Conservation (phyloP, 768 basidiomycete genomes). For the Lyophyllum decastes region DNA sequence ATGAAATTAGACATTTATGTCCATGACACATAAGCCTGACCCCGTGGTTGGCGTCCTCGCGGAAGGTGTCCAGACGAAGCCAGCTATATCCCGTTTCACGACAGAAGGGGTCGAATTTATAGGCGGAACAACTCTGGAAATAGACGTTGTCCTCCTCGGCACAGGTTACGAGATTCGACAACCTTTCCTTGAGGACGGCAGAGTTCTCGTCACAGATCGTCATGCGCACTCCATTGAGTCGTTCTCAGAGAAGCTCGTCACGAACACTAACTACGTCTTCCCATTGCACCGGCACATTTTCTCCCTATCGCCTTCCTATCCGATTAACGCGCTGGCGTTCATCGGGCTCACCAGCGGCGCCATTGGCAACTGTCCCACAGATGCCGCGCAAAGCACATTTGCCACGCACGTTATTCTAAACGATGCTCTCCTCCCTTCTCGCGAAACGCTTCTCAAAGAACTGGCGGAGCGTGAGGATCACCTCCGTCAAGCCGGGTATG, state of each 20-base stretch:
- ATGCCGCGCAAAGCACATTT: slow-evolving; percentile 52
- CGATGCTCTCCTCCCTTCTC: slow-evolving; percentile 38
- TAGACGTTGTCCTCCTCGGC: slow-evolving; percentile 50
- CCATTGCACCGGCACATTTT: slow-evolving; percentile 57
- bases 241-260: slow-evolving; percentile 32
- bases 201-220: slow-evolving; percentile 30
- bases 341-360: slow-evolving; percentile 47
- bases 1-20: slow-evolving; percentile 29
- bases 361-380: slow-evolving; percentile 48
- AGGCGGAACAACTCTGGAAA: slow-evolving; percentile 43
- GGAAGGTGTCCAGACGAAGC: slow-evolving; percentile 34
- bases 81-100: slow-evolving; percentile 52
- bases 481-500: slow-evolving; percentile 40
- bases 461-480: slow-evolving; percentile 42
- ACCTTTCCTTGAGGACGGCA: slow-evolving; percentile 42
- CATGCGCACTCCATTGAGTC: slow-evolving; percentile 26
- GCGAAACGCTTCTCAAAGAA: slow-evolving; percentile 38
- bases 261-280: slow-evolving; percentile 55
- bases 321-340: slow-evolving; percentile 54
- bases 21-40: slow-evolving; percentile 30
- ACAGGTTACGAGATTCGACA: slow-evolving; percentile 58
- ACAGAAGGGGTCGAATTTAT: slow-evolving; percentile 42
- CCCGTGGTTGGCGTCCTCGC: slow-evolving; percentile 12
- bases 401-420: slow-evolving; percentile 45
- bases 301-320: slow-evolving; percentile 47